Conservation (phyloP, 805 yeast species). For the Candida takata region DNA sequence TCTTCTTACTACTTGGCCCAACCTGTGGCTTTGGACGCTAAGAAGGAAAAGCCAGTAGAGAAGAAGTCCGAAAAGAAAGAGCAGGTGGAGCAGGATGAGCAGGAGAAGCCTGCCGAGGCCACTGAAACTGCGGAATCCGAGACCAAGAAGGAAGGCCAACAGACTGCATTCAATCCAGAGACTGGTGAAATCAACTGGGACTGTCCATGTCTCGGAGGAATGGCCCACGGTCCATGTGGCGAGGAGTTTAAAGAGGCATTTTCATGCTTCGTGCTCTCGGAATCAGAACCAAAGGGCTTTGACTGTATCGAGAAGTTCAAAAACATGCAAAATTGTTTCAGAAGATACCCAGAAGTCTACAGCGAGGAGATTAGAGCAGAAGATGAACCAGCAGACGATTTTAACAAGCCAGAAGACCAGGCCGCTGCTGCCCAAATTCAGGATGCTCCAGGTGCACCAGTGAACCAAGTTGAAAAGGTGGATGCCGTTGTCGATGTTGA, state of each 20-base stretch:
- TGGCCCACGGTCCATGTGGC: constrained; percentile 99
- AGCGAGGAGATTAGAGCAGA: constrained; percentile 87
- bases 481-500: constrained; percentile 9
- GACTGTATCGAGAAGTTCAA: constrained; percentile 90
- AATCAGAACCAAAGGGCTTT: constrained; percentile 91
- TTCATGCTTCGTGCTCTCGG: constrained; percentile 89
- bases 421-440: constrained; percentile 12
- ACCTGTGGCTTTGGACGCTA: constrained; percentile 16
- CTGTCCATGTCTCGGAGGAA: constrained; percentile 98
- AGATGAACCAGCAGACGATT: constrained; percentile 36
- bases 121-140: constrained; percentile 11
- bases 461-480: constrained; percentile 6
- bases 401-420: constrained; percentile 14
- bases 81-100: constrained; percentile 4
- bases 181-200: constrained; percentile 99
- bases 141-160: constrained; percentile 31
- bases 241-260: constrained; percentile 92
- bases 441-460: constrained; percentile 13
- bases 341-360: constrained; percentile 86
- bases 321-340: constrained; percentile 91
- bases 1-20: constrained; percentile 13
- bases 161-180: constrained; percentile 87
- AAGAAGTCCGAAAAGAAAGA: constrained; percentile 2
- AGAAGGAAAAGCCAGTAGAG: constrained; percentile 4
- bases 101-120: constrained; percentile 11